Base-by-base conservation (phyloP, 73 alveolate species). In the Symbiodinium pilosum region DNA sequence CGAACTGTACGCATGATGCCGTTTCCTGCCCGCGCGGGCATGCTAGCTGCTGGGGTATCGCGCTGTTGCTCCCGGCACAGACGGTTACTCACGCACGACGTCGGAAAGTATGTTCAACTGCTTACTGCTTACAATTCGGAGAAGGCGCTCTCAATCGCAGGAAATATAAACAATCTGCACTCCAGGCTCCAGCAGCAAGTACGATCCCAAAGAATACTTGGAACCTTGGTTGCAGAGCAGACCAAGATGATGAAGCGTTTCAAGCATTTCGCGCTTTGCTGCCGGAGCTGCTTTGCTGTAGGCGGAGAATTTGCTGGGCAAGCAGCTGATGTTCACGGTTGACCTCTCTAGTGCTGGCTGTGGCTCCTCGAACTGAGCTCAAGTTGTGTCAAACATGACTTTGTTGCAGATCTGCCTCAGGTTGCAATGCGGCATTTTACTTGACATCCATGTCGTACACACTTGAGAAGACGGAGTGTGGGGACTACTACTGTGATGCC, bases 401-500 rank as follows among this genome's bases (percentile, higher is more conserved):
- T 6, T 52, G 28, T 20, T 12, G 69, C 20, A 52, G n/a, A n/a
- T n/a, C n/a, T n/a, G 34, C 44, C 43, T 3, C 14, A 73, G 44
- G 85, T 34, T n/a, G 85, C 85, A 73, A 73, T 12, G 85, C 85
- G 85, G 85, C 85, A 16, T 26, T 73, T 14, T 73, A 73, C 85
- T 43, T 73, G 43, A 36, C 43, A 16, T 73, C 85, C 12, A 30
- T 73, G 44, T 26, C 41, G 24, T 34, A 36, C 28, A 24, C 24
- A 30, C 44, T 34, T 16, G 16, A 14, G 26, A 43, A 73, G 85
- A 73, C 44, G 5, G 85, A 73, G 24, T 73, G 85, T 43, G 24
- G 34, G 85, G 85, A 73, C 44, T 73, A 73, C 85, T 73, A 73
- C 44, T 73, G 85, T 34, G 85, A 73, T 73, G 85, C 85, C 30